Evolutionary conservation across 148 eudicot genomes (phyloP).

Genomic region (Arctostaphylos glauca): DNA sequence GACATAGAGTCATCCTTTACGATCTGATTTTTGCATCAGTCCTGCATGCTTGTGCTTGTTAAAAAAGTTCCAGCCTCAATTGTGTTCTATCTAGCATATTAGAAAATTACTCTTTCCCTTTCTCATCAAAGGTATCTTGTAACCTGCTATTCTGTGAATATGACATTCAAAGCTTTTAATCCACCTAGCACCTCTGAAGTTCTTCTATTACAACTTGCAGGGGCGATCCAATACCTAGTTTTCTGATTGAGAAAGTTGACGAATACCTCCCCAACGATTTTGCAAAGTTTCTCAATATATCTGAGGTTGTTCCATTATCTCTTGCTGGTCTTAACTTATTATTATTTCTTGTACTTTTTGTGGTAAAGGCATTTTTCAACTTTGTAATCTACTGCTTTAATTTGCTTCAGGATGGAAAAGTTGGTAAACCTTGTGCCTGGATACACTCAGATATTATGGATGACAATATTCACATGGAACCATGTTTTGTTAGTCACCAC

Average conservation of each 20-base stretch:
- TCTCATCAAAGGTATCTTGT: background rate
- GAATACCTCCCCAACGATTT: constrained; percentile 77
- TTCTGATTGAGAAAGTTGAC: constrained; percentile 65
- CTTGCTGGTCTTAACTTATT: background rate
- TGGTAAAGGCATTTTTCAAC: background rate
- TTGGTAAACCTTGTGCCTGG: constrained; percentile 60
- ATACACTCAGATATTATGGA: constrained; percentile 97
- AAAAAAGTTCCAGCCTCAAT: background rate
- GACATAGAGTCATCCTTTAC: background rate
- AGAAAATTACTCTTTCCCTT: background rate
- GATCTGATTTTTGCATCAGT: constrained; percentile 4
- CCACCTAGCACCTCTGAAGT: constrained; percentile 17
- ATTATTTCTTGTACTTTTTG: background rate
- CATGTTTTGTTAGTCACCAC: constrained; percentile 24
- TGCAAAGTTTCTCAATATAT: constrained; percentile 37
- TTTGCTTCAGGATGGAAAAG: constrained; percentile 38
- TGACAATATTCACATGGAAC: constrained; percentile 76
- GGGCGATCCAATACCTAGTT: constrained; percentile 80
- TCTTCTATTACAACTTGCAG: constrained; percentile 34
- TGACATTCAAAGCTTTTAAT: background rate
- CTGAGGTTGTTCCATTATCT: constrained; percentile 45
- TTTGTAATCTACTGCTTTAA: background rate
- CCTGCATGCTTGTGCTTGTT: background rate
- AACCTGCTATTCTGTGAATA: background rate
- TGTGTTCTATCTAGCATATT: background rate